phyloP scores from a whole-genome alignment of 495 filamentous ascomycete species.

The Parathielavia hyrcaniae region DNA sequence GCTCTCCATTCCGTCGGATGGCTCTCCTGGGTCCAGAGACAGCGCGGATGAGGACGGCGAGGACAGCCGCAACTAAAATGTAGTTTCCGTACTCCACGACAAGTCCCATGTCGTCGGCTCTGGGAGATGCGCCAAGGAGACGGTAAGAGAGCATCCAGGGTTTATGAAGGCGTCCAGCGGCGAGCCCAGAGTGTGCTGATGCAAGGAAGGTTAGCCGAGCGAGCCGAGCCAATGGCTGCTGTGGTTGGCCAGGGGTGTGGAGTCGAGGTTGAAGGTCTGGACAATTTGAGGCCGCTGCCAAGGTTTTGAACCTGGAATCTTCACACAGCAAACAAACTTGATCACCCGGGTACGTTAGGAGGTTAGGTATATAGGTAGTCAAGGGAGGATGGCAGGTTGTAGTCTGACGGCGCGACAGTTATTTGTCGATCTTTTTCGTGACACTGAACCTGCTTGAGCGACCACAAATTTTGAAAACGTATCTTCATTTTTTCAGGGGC shows the following conservation, averaged over 20 bases:
- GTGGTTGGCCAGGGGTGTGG: no score
- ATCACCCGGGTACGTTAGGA: no score
- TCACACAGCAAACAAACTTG: no score
- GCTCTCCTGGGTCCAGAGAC: conserved; percentile 13
- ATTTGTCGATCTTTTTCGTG: no score
- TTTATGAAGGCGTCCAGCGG: not conserved
- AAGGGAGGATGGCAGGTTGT: no score
- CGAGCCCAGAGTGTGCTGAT: not conserved
- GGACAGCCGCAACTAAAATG: conserved; percentile 11
- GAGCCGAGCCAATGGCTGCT: conserved; percentile 14
- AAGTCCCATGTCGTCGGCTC: conserved; percentile 19
- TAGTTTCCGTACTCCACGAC: conserved; percentile 18
- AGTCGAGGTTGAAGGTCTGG: no score
- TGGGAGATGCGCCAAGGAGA: not conserved
- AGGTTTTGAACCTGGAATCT: no score
- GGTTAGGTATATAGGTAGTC: no score
- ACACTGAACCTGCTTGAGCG: no score
- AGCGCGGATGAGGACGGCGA: conserved; percentile 22
- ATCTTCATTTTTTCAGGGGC: not conserved
- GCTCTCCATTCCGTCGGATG: conserved; percentile 28
- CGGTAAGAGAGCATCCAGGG: not conserved
- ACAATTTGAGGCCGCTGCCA: no score
- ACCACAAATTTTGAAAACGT: not conserved
- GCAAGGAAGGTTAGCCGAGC: conserved; percentile 16
- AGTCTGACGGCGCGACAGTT: no score